Evolutionary conservation across 768 basidiomycete genomes (phyloP), one percentile per base, ranked within the genome.

Genomic region (Russula olivacea): DNA sequence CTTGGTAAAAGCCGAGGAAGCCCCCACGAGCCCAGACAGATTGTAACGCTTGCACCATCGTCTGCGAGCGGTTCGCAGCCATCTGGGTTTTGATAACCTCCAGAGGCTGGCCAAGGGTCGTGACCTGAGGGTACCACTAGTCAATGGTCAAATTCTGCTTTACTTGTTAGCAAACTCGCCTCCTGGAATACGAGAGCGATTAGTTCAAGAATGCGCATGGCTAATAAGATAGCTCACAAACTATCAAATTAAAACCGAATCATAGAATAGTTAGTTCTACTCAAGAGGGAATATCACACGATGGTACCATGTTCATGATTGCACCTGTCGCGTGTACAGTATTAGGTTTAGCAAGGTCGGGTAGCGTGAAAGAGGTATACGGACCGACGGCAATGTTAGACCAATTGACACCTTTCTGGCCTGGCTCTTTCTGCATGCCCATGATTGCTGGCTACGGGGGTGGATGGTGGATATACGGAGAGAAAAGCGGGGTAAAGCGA

Each of bases 11-110:
- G 28, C 97, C 97, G 51, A 77, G 73, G 60, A 88, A 76, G 66
- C 97, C 93, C 68, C 97, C 97, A 65, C 97, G 88, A 69, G 85
- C 80, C 93, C 93, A 96, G 63, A 98, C 92, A 6, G 87, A 85
- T 66, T 82, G 79, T 68, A 89, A 80, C 19, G 97, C 95, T 72
- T 92, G 85, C 64, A 80, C 69, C 93, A 99, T 97, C 14, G 88
- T 80, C 74, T 99, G 94, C 11, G 83, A 85, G 65, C 97, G 86
- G 78, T 96, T 95, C 64, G 94, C 93, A 62, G 97, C 97, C 97
- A 99, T 98, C 74, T 99, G 97, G 19, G 97, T 99, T 78, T 99
- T 99, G 68, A 98, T 76, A 38, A 98, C 97, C 78, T 99, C 97
- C 62, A 99, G 78, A 23, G 97, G 97, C 79, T 99, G 97, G 41